Evolutionary conservation across 495 filamentous ascomycete genomes (phyloP).

Genomic region (Coniosporium apollinis): DNA sequence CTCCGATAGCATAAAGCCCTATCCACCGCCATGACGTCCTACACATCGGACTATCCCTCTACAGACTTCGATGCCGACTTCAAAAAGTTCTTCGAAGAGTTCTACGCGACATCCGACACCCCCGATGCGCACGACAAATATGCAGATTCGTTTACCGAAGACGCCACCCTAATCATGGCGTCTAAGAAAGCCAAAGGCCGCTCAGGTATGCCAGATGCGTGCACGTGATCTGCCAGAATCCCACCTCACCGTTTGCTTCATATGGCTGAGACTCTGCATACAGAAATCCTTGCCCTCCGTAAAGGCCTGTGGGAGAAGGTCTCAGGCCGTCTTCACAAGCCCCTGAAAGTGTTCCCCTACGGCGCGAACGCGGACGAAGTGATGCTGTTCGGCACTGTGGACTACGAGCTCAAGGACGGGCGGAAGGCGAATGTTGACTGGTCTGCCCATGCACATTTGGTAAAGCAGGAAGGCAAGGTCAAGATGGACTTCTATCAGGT

Average conservation of each 20-base stretch:
- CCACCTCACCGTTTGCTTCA: too few relatives aligned
- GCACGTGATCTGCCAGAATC: too few relatives aligned
- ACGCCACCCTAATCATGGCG: constrained; percentile 42
- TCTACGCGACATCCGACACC: constrained; percentile 42
- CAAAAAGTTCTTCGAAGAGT: constrained; percentile 33
- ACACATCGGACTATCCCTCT: background rate
- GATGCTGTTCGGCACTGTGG: constrained; percentile 46
- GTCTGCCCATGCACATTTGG: constrained; percentile 39
- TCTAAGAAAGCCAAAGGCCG: constrained; percentile 32
- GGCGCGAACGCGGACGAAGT: constrained; percentile 30
- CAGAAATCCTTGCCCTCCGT: constrained; percentile 38
- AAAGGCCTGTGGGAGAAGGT: constrained; percentile 42
- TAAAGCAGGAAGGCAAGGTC: constrained; percentile 26
- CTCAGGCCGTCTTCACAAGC: constrained; percentile 31
- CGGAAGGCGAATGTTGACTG: constrained; percentile 32
- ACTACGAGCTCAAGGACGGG: constrained; percentile 35
- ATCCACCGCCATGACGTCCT: constrained; percentile 1
- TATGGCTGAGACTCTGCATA: too few relatives aligned
- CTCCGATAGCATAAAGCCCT: too few relatives aligned
- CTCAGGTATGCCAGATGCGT: constrained; percentile 35
- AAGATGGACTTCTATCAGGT: constrained; percentile 51
- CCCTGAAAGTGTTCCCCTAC: constrained; percentile 35
- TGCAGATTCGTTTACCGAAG: constrained; percentile 34
- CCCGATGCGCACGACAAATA: constrained; percentile 39
- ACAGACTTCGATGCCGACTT: background rate